Conservation (phyloP, 2,329 filamentous ascomycete species). For the Myriosclerotinia scirpicola region DNA sequence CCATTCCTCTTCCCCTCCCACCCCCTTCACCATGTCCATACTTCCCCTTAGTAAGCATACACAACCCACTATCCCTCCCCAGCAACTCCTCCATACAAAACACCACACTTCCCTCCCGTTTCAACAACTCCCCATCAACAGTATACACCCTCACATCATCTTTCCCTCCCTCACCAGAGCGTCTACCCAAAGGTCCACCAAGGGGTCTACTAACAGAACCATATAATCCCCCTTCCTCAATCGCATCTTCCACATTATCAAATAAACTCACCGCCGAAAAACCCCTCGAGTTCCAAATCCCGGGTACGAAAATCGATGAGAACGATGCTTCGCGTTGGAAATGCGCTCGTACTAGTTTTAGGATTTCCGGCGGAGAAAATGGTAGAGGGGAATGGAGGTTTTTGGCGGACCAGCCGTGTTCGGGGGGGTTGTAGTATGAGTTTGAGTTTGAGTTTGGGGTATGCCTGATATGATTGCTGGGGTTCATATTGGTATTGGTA, state of each 20-base stretch:
- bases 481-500: too few relatives aligned
- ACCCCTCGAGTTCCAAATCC: not conserved
- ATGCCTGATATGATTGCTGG: not conserved
- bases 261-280: not conserved
- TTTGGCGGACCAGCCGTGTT: constrained; percentile 3
- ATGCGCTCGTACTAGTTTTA: not conserved
- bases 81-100: constrained; percentile 12
- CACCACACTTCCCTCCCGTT: not conserved
- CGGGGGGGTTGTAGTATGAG: not conserved
- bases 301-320: not conserved
- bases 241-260: not conserved
- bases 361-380: not conserved
- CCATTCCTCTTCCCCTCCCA: too few relatives aligned
- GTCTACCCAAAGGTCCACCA: too few relatives aligned
- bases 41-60: not conserved
- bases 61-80: not conserved
- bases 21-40: not conserved
- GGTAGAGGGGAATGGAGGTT: not conserved
- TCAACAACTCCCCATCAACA: not conserved
- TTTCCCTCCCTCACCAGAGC: too few relatives aligned
- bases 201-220: too few relatives aligned
- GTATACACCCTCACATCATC: not conserved
- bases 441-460: not conserved
- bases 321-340: not conserved
- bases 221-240: not conserved